Conservation (phyloP, 768 basidiomycete genomes). For the Suillus brevipes region DNA sequence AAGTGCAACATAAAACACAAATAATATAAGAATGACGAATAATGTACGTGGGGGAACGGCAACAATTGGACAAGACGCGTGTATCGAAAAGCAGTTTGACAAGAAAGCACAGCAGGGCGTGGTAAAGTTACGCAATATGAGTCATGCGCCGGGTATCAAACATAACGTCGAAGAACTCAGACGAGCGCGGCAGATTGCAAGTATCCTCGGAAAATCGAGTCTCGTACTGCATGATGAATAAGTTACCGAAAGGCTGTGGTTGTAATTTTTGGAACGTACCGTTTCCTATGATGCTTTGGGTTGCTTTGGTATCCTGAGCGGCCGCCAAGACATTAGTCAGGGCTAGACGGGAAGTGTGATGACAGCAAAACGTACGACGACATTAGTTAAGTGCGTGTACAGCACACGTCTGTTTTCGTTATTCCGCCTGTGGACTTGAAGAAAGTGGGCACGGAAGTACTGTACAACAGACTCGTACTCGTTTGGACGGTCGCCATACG, state of each 20-base stretch:
- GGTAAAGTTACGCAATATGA: background rate
- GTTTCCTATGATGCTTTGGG: slow-evolving; percentile 80
- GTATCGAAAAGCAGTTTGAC: background rate
- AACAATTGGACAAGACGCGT: background rate
- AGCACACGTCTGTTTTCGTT: slow-evolving; percentile 80
- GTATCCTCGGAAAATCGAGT: slow-evolving; percentile 76
- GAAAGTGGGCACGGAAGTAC: slow-evolving; percentile 87
- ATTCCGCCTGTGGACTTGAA: slow-evolving; percentile 75
- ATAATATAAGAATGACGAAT: slow-evolving; percentile 1
- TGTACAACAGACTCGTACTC: slow-evolving; percentile 79
- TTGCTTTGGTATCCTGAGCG: slow-evolving; percentile 75
- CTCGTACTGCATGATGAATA: slow-evolving; percentile 49
- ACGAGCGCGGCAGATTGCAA: slow-evolving; percentile 72
- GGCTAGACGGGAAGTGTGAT: background rate
- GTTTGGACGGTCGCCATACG: slow-evolving; percentile 78
- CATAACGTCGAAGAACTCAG: slow-evolving; percentile 29
- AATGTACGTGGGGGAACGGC: background rate
- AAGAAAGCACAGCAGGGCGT: background rate
- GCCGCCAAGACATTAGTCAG: slow-evolving; percentile 10
- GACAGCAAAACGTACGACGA: slow-evolving; percentile 52
- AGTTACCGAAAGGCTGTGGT: slow-evolving; percentile 5
- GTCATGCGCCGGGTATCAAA: background rate
- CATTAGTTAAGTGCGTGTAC: slow-evolving; percentile 80
- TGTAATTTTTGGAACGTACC: slow-evolving; percentile 43
- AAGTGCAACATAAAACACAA: slow-evolving; percentile 4